Evolutionary conservation across 2,329 filamentous ascomycete genomes (phyloP), one percentile per base, ranked within the genome.

Genomic region (Pseudocercospora crystallina): DNA sequence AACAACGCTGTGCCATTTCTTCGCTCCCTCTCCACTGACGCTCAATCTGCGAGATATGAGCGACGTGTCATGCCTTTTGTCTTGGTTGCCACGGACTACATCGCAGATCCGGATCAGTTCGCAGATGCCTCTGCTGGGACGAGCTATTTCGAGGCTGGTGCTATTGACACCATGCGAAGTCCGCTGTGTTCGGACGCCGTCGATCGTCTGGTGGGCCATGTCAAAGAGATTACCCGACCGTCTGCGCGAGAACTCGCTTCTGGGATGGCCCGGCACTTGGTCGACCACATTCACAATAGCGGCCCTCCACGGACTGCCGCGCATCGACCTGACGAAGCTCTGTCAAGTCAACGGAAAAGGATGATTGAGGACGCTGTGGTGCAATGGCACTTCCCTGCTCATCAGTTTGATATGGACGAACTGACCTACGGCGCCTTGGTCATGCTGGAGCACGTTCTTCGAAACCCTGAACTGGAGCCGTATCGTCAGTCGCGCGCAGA

Each of bases 391-490:
- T 99, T 97, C 65, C 91, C 86, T 37, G 92, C 91, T 2, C 92
- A 96, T 65, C 84, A 89, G 13, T 95, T 92, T 62, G 84, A 83
- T 30, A 90, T 97, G 62, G 92, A 97, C 65, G 90, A 97, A 70
- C 79, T 99, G 35, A 79, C 96, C 5, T 85, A 92, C 64, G 90
- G 84, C 13, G 86, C 90, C n/a, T 81, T 88, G 62, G 72, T 87
- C 58, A 99, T 99, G 82, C 84, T 99, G 62, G 84, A 90, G 66
- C 92, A 97, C 74, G 88, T 91, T 4, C 78, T 99, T 51, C 76
- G 80, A 36, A 85, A 91, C 78, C 86, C 90, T 0, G 90, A 91
- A 63, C 73, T 97, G 51, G 86, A 89, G 62, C 79, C 80, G 43
- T 97, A 64, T 44, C 17, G 54, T 5, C 43, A 66, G 5, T 56